Evolutionary conservation across 495 filamentous ascomycete genomes (phyloP), one percentile per base, ranked within the genome.

Genomic region (Penicillium diatomitis): DNA sequence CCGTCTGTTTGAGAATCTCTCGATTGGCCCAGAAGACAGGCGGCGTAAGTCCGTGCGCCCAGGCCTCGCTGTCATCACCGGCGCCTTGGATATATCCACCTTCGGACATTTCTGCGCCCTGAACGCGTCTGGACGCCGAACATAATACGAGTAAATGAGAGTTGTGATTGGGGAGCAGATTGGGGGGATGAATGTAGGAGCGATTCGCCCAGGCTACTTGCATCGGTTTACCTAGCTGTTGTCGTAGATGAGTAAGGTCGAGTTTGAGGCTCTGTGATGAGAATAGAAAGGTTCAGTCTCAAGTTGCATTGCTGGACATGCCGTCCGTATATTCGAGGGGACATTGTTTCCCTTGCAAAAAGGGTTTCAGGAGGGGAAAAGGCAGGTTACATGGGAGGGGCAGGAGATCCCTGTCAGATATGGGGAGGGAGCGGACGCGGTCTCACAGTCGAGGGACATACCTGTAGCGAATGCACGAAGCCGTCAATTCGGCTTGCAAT

Each of bases 61-160:
- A 98, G 36, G 81, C 83, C 67, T 97, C 91, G 12, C 83, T 87
- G 59, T 97, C 91, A 67, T 97, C 91, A 4, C 84, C 91, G 8
- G 90, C 90, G 28, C 92, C 92, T 65, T 96, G 92, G 52, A 98
- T 87, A 60, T 98, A 98, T 29, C 83, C 86, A 4, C 79, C 80
- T 52, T 79, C 78, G 31, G 79, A 81, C 46, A 81, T 73, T 57
- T 88, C 86, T 0, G 76, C 77, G 4, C 81, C 83, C 9, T 64
- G 67, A 0, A 87, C 78, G 8, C 84, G 73, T 34, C 81, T 74
- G 0, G 89, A 95, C 28, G 86, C 82, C 3, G 89, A 89, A 63
- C 90, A 91, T 8, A 96, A 74, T 0, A 96, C 72, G 0, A 84
- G 76, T 28, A 86, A 74, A 53, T 78, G 84, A 37, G 79, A 67